Conservation (phyloP, 345 rosid genomes). For the Boechera stricta region DNA sequence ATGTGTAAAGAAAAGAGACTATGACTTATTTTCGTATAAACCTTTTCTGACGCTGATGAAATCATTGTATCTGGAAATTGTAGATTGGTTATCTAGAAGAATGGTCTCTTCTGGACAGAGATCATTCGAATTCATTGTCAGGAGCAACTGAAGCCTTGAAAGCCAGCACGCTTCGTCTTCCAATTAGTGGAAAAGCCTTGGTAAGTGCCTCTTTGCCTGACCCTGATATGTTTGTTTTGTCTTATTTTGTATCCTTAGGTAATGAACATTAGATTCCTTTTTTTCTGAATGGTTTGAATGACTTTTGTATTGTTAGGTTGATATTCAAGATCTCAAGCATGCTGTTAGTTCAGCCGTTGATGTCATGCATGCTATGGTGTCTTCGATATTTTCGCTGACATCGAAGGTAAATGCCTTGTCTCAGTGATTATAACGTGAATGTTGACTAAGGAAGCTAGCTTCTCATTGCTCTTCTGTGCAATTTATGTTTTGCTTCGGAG, state of each 20-base stretch:
- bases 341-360: conserved; percentile 83
- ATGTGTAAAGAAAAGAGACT: conserved; percentile 4
- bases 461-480: conserved; percentile 10
- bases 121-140: conserved; percentile 68
- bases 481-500: background rate
- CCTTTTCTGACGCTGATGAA: background rate
- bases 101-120: conserved; percentile 77
- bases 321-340: conserved; percentile 81
- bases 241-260: conserved; percentile 9
- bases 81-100: conserved; percentile 72
- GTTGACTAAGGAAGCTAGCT: conserved; percentile 13
- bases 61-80: conserved; percentile 28
- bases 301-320: conserved; percentile 53
- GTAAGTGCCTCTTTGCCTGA: conserved; percentile 48
- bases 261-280: conserved; percentile 14
- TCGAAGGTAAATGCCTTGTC: conserved; percentile 58
- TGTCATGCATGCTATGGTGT: conserved; percentile 85
- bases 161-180: conserved; percentile 98
- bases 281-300: conserved; percentile 17
- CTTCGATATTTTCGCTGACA: conserved; percentile 65
- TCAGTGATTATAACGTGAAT: conserved; percentile 12
- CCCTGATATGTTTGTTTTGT: background rate
- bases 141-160: conserved; percentile 89
- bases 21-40: background rate
- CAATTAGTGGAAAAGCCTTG: conserved; percentile 72